Percentiles rank a stretch among this genome's conserved stretches.
These are phyloP conservation scores for Colletotrichum musae DNA, from an alignment of 2,329 filamentous ascomycete genomes.

Conservation along the genomic window DNA sequence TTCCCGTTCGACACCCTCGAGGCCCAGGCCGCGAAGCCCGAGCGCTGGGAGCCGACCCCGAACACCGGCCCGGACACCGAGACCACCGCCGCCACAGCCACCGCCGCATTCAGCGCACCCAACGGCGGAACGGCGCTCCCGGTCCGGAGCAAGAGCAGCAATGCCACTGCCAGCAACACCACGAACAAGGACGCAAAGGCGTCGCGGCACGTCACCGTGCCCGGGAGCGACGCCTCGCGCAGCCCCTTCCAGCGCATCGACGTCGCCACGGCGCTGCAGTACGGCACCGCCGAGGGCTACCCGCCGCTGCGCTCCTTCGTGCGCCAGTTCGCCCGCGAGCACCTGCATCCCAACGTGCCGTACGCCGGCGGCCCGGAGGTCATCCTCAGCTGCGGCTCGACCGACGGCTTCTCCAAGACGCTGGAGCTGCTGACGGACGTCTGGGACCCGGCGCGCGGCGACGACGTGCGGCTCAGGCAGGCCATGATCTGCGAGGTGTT, in stretches of 20 bases:
- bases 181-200: constrained; percentile 44
- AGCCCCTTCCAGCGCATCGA: constrained; percentile 82
- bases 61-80: constrained; percentile 48
- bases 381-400: constrained; percentile 84
- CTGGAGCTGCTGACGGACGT: constrained; percentile 82
- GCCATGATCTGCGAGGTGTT: constrained; percentile 85
- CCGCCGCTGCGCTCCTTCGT: constrained; percentile 84
- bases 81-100: constrained; percentile 38
- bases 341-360: constrained; percentile 85
- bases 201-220: constrained; percentile 75
- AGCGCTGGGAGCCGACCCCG: constrained; percentile 80
- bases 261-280: constrained; percentile 86
- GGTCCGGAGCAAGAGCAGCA: constrained; percentile 9
- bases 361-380: constrained; percentile 84
- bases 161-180: too few relatives aligned
- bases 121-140: constrained; percentile 51
- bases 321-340: constrained; percentile 81
- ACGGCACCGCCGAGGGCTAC: constrained; percentile 87
- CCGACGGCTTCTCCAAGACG: constrained; percentile 87
- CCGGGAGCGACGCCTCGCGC: constrained; percentile 68
- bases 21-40: constrained; percentile 80
- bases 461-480: constrained; percentile 79
- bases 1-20: constrained; percentile 95
- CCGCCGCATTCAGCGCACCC: constrained; percentile 51
- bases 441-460: constrained; percentile 76